Base-by-base conservation (phyloP, 192 early-diverging fungal genomes). In the Borealophlyctis nickersoniae region DNA sequence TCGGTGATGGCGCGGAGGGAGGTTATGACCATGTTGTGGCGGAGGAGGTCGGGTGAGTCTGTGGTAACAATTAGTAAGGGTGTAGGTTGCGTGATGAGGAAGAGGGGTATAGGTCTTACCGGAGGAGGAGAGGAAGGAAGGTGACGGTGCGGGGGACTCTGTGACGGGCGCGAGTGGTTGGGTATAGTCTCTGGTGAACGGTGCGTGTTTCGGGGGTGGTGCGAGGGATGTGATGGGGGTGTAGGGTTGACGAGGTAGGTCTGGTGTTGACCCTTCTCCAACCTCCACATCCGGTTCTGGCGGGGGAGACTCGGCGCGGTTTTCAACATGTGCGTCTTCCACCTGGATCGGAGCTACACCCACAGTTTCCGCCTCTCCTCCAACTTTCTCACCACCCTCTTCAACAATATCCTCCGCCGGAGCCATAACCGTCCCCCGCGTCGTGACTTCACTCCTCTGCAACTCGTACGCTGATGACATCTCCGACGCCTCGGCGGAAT, bases 21-120 rank as follows among this genome's bases (percentile, higher is more conserved):
- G 4, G 67, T 70, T 48, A 74, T 60, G 9, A 74, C 33, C 73
- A 74, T 74, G 16, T 56, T 62, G 39, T 72, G 49, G 2, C 64
- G 51, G 26, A 51, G 39, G 39, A 45, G 39, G 39, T 45, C 39
- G 30, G 35, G 2, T 55, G 54, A 1, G 62, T 29, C 16, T 50
- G 22, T 26, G 13, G 22, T 32, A 53, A 1, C 14, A 4, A 59
- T 22, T 59, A 33, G 13, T 22, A 59, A 23, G 28, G 23, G 32
- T 36, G 11, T 28, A 22, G 31, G 0, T 14, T 35, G 57, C 23
- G n/a, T 59, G 24, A 24, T 24, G 26, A 45, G 45, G 45, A 19
- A 49, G n/a, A 62, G n/a, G n/a, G n/a, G n/a, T 24, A 14, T 62
- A 35, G 34, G 19, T 22, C 48, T 24, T 36, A 34, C 22, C 22